Conservation (phyloP, 805 yeast species). For the Cyberlindnera amylophila region DNA sequence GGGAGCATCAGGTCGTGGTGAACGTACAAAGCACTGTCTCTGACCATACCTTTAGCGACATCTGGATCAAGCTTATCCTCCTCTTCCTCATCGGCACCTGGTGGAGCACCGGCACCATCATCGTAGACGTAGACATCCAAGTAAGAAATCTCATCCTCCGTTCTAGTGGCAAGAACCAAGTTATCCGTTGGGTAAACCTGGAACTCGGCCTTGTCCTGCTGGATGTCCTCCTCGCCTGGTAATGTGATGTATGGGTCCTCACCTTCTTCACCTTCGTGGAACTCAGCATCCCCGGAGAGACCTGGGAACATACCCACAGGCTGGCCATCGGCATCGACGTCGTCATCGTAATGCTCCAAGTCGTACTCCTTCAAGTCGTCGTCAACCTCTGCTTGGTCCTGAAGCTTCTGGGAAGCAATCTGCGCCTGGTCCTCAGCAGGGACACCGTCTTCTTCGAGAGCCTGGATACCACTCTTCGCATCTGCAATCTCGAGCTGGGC, state of each 20-base stretch:
- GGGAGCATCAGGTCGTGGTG: constrained; percentile 98
- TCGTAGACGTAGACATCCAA: constrained; percentile 93
- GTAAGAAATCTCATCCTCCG: constrained; percentile 92
- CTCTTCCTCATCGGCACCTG: constrained; percentile 61
- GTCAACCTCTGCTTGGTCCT: constrained; percentile 58
- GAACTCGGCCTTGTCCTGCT: constrained; percentile 78
- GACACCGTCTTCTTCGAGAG: constrained; percentile 31
- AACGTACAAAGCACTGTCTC: constrained; percentile 78
- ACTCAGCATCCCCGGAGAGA: constrained; percentile 56
- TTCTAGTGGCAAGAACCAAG: constrained; percentile 83
- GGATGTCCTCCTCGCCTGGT: constrained; percentile 49
- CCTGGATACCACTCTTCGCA: constrained; percentile 61
- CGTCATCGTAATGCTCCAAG: constrained; percentile 79
- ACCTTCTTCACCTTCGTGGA: constrained; percentile 44
- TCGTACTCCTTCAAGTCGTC: constrained; percentile 88
- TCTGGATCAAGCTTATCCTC: constrained; percentile 64
- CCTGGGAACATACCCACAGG: constrained; percentile 76
- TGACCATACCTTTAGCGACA: constrained; percentile 64
- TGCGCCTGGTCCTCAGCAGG: constrained; percentile 27
- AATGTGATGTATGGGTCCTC: constrained; percentile 42
- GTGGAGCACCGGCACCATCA: constrained; percentile 85
- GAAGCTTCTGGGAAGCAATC: constrained; percentile 12
- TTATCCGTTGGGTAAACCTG: constrained; percentile 90
- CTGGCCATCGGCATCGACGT: constrained; percentile 43
- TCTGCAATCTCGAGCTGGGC: constrained; percentile 80